Percentiles rank a stretch among this genome's conserved stretches.
Evolutionary conservation across 176 grass and related monocot genomes (phyloP).

Genomic region (Phragmites australis): DNA sequence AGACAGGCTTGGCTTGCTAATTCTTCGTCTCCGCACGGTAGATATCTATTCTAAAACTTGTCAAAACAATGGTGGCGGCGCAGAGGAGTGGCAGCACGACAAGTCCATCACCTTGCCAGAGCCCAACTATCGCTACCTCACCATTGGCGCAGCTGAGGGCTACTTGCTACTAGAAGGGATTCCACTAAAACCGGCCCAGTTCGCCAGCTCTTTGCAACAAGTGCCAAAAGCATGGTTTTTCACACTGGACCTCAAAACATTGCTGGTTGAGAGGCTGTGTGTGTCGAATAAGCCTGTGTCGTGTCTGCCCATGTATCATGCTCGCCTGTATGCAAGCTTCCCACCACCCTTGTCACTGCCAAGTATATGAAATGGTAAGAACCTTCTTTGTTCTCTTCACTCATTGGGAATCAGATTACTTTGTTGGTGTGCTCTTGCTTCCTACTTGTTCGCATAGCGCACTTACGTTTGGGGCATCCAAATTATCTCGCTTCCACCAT

Average conservation of each 20-base stretch:
- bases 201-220: no score
- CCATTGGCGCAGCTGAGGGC: neutral
- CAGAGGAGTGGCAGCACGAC: neutral
- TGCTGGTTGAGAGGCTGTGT: neutral
- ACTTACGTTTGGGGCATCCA: neutral
- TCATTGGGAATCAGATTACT: no score
- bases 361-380: slow-evolving; percentile 5
- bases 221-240: neutral
- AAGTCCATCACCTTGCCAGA: neutral
- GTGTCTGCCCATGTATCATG: no score
- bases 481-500: neutral
- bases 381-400: neutral
- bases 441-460: neutral
- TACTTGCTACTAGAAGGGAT: neutral
- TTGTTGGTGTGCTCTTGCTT: neutral
- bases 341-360: neutral
- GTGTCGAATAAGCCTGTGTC: accelerated
- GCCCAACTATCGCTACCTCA: neutral
- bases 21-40: neutral
- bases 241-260: neutral
- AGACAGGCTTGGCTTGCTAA: neutral
- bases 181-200: no score
- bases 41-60: neutral
- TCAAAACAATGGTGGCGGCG: neutral
- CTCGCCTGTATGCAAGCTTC: neutral